A percentile compares a stretch with the other conserved stretches of the same genome.
phyloP scores from a whole-genome alignment of 169 alveolate species.

The Plasmodium vivax region DNA sequence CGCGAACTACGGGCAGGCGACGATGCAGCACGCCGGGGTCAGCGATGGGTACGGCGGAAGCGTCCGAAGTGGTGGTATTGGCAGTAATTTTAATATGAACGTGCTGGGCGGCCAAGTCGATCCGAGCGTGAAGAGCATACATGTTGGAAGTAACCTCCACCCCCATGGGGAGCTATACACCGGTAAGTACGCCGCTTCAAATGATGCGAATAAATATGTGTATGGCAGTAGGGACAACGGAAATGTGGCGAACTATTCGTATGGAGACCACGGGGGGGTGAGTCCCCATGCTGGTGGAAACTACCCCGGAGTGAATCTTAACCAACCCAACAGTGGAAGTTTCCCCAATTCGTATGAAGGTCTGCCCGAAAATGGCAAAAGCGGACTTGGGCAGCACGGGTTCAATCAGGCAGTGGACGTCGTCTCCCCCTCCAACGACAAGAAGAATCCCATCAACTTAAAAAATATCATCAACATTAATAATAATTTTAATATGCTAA shows the following conservation, averaged over 20 bases:
- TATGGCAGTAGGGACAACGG: not conserved
- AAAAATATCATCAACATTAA: constrained; percentile 51
- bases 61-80: not conserved
- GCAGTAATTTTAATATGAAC: not conserved
- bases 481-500: constrained; percentile 35
- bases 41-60: not conserved
- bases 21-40: not conserved
- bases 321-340: not conserved
- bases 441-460: constrained; percentile 14
- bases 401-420: not conserved
- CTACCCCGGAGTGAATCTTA: not conserved
- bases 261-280: not conserved
- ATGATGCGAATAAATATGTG: not conserved
- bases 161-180: not conserved
- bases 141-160: not conserved
- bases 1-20: not conserved
- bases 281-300: not conserved
- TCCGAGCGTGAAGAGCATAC: not conserved
- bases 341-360: constrained; percentile 16
- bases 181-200: not conserved
- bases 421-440: not conserved
- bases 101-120: not conserved
- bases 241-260: not conserved
- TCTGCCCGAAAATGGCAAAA: constrained; percentile 12
- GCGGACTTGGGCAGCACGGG: not conserved